Conservation (phyloP, 2,329 filamentous ascomycete genomes). For the Aureobasidium sp. region DNA sequence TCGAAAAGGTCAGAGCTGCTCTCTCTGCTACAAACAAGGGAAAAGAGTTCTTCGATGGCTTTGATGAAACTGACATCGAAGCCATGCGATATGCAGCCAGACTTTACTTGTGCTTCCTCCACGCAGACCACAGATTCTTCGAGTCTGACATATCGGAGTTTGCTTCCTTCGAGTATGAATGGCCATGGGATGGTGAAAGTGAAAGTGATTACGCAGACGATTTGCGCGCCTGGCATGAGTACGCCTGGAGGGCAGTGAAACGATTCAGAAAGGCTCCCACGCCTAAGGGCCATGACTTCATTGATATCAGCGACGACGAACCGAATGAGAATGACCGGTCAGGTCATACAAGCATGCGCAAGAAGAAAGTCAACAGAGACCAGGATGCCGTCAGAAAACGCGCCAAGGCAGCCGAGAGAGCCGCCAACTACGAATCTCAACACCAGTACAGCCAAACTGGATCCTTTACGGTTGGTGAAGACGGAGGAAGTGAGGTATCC, state of each 20-base stretch:
- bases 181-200: background rate
- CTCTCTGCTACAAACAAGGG: background rate
- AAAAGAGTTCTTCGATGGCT: background rate
- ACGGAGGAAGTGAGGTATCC: background rate
- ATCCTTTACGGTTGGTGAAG: background rate
- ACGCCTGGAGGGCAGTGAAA: conserved; percentile 1
- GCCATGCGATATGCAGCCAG: conserved; percentile 1
- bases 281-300: background rate
- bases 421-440: background rate
- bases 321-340: conserved; percentile 12
- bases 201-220: background rate
- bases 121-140: background rate
- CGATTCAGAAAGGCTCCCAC: background rate
- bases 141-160: background rate
- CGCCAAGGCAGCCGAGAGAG: conserved; percentile 13
- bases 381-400: conserved; percentile 17
- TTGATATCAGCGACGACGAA: conserved; percentile 16
- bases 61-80: background rate
- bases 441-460: background rate
- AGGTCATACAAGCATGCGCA: conserved; percentile 17
- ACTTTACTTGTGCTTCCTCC: background rate
- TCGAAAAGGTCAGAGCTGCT: background rate
- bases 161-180: background rate
- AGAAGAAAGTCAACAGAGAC: conserved; percentile 13
- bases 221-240: background rate